Evolutionary conservation across 345 rosid genomes (phyloP).

Genomic region (Luvunga scandens): DNA sequence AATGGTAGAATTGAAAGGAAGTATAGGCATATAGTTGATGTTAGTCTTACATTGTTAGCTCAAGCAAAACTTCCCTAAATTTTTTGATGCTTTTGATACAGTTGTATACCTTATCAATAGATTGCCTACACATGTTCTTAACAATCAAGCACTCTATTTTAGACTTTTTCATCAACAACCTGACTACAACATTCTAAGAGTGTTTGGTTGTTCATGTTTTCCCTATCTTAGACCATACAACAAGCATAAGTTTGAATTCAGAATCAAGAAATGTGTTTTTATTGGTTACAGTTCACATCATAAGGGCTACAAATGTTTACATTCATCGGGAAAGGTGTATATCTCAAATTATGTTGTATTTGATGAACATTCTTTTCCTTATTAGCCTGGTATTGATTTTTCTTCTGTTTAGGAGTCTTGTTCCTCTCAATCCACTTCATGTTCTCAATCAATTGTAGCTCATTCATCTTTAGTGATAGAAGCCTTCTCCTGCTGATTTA

Average conservation of each 20-base stretch:
- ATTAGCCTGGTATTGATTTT: not conserved
- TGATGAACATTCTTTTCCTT: not conserved
- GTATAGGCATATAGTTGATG: not conserved
- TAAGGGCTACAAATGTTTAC: not conserved
- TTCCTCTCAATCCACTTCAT: not conserved
- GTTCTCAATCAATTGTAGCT: fast-evolving
- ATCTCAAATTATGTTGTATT: not conserved
- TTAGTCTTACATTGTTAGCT: not conserved
- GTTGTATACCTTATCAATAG: too few relatives aligned
- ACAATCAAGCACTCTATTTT: not conserved
- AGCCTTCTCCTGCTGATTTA: too few relatives aligned
- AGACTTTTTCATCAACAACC: not conserved
- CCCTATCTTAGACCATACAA: not conserved
- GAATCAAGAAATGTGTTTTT: not conserved
- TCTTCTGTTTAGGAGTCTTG: too few relatives aligned
- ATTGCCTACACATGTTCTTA: too few relatives aligned
- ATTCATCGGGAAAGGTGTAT: not conserved
- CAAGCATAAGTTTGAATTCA: not conserved
- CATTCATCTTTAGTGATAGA: too few relatives aligned
- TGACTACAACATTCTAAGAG: not conserved
- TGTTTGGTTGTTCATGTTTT: not conserved
- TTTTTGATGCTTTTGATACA: too few relatives aligned
- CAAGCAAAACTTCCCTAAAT: too few relatives aligned
- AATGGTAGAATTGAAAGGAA: not conserved
- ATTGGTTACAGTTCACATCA: not conserved